phyloP scores from a whole-genome alignment of 2,329 filamentous ascomycete species.

The Penicillium sp. region DNA sequence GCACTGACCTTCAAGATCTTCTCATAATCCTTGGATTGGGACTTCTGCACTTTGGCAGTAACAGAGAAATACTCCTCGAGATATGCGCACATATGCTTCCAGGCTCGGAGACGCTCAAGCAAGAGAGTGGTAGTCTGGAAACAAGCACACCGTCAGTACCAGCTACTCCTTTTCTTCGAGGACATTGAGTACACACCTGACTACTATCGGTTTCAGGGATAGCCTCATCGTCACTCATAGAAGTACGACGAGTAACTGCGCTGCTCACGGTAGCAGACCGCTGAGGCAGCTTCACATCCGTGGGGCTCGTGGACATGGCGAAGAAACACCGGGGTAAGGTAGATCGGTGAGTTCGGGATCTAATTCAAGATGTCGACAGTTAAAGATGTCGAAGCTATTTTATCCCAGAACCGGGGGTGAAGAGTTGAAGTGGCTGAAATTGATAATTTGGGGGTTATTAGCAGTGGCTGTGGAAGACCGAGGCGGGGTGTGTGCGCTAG shows the following conservation, averaged over 20 bases:
- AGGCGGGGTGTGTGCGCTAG: constrained; percentile 3
- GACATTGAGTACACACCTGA: constrained; percentile 31
- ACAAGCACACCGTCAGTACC: constrained; percentile 1
- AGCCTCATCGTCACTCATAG: constrained; percentile 42
- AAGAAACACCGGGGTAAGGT: neutral
- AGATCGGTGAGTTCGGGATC: neutral
- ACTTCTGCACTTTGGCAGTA: constrained; percentile 81
- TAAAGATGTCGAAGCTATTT: neutral
- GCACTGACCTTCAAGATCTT: constrained; percentile 74
- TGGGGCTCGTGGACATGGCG: constrained; percentile 32
- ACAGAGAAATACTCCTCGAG: constrained; percentile 85
- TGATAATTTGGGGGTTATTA: neutral
- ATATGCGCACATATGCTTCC: constrained; percentile 91
- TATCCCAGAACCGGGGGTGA: neutral
- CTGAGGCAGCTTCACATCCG: constrained; percentile 32
- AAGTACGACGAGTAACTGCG: constrained; percentile 32
- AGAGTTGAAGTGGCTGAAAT: neutral
- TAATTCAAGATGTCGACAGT: neutral
- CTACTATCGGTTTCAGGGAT: constrained; percentile 44
- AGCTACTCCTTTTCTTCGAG: neutral
- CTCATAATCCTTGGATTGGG: constrained; percentile 91
- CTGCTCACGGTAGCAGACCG: constrained; percentile 36
- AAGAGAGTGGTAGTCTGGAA: constrained; percentile 72
- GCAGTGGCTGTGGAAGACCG: neutral
- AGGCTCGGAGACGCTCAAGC: constrained; percentile 82